A percentile compares a stretch with the other conserved stretches of the same genome.
These are phyloP conservation scores for Aspergillus sp. DNA, from an alignment of 2,329 filamentous ascomycete genomes.

Conservation along the genomic window DNA sequence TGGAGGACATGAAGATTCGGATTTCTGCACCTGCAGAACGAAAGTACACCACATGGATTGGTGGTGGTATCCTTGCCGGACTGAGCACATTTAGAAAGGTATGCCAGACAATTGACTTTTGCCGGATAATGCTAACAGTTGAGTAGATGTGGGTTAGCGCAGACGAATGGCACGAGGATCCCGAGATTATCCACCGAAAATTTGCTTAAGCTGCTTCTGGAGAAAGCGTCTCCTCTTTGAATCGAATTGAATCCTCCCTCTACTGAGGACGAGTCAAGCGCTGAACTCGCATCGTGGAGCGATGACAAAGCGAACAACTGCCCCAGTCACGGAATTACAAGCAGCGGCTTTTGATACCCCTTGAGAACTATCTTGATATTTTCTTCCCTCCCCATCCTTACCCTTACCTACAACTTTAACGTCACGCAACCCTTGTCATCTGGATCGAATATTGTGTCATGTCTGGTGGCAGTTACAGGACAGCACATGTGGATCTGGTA, in stretches of 20 bases:
- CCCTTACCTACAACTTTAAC: too few relatives aligned
- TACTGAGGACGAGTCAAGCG: too few relatives aligned
- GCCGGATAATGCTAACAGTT: constrained; percentile 1
- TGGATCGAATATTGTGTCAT: too few relatives aligned
- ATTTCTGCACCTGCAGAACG: constrained; percentile 97
- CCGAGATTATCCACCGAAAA: constrained; percentile 97
- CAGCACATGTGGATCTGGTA: too few relatives aligned
- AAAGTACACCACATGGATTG: constrained; percentile 99
- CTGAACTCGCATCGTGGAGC: neutral
- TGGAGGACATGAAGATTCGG: constrained; percentile 99
- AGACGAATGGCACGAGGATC: constrained; percentile 99
- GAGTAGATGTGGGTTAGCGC: constrained; percentile 99
- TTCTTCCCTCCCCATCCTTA: too few relatives aligned
- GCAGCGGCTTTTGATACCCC: constrained; percentile 28
- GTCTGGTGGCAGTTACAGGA: too few relatives aligned
- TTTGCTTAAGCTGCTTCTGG: constrained; percentile 61
- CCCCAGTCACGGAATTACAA: neutral
- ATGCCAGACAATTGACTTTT: constrained; percentile 24
- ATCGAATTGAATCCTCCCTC: constrained; percentile 6
- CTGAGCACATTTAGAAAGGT: constrained; percentile 98
- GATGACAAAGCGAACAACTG: neutral
- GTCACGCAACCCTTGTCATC: too few relatives aligned
- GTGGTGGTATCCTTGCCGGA: constrained; percentile 92
- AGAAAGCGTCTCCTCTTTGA: neutral
- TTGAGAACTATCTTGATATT: neutral